Conservation (phyloP, 73 alveolate species). For the Blepharisma stoltei region DNA sequence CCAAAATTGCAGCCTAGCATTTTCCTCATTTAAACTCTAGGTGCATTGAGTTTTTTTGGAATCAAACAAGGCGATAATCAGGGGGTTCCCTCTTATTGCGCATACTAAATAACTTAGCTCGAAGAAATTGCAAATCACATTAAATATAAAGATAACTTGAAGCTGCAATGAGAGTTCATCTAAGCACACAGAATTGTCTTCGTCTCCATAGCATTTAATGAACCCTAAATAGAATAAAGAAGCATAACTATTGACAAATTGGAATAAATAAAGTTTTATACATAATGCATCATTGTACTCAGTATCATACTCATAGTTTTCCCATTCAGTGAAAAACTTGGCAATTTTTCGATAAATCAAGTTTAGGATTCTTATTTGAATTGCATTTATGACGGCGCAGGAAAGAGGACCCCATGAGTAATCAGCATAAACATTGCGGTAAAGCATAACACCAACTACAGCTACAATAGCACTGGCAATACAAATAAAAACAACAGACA, state of each 20-base stretch:
- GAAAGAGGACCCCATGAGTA: slow-evolving; percentile 19
- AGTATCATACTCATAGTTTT: slow-evolving; percentile 42
- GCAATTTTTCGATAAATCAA: slow-evolving; percentile 25
- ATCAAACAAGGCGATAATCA: too few species aligned
- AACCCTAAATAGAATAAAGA: slow-evolving; percentile 47
- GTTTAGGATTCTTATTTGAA: slow-evolving; percentile 33
- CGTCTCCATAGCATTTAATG: slow-evolving; percentile 35
- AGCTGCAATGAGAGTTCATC: neutral
- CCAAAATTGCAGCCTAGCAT: too few species aligned
- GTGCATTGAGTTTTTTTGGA: too few species aligned
- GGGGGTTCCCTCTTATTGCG: too few species aligned
- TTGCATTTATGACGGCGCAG: slow-evolving; percentile 34
- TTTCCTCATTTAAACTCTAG: too few species aligned
- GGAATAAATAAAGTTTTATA: slow-evolving; percentile 38
- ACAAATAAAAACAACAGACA: slow-evolving; percentile 12
- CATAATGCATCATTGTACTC: slow-evolving; percentile 27
- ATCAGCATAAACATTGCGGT: neutral
- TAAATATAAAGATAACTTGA: neutral
- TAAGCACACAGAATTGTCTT: neutral
- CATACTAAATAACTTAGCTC: too few species aligned
- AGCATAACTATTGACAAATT: slow-evolving; percentile 39
- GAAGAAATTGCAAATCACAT: neutral
- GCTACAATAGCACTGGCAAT: slow-evolving; percentile 27
- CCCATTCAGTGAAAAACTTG: slow-evolving; percentile 35
- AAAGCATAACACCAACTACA: slow-evolving; percentile 14